Percentiles rank a stretch among this genome's conserved stretches.
Evolutionary conservation across 305 asterid species (phyloP).

Genomic region (Plantago coronopus): DNA sequence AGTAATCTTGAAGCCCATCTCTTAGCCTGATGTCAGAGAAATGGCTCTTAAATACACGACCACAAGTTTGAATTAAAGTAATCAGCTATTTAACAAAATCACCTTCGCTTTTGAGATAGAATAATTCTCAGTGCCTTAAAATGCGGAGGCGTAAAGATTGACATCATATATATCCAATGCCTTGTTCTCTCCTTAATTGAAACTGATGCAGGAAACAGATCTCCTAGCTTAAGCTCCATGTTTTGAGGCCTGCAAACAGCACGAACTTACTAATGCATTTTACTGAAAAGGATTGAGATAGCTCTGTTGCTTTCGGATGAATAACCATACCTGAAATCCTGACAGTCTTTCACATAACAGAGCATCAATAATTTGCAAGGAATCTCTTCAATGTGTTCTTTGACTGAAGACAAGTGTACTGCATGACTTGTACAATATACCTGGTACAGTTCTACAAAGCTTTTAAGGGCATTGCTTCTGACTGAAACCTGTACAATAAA

Average conservation of each 20-base stretch:
- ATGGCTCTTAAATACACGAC: conserved; percentile 15
- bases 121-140: conserved; percentile 61
- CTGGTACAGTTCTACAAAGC: conserved; percentile 74
- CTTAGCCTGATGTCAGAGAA: conserved; percentile 48
- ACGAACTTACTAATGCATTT: conserved; percentile 17
- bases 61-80: conserved; percentile 10
- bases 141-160: conserved; percentile 63
- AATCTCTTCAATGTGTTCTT: conserved; percentile 64
- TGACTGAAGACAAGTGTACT: conserved; percentile 29
- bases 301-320: conserved; percentile 14
- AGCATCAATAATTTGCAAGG: conserved; percentile 85
- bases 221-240: conserved; percentile 70
- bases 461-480: conserved; percentile 66
- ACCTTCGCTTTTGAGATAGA: conserved; percentile 81
- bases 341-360: conserved; percentile 75
- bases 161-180: conserved; percentile 70
- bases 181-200: conserved; percentile 55
- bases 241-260: conserved; percentile 62
- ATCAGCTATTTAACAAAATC: conserved; percentile 23
- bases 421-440: conserved; percentile 66
- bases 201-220: conserved; percentile 74
- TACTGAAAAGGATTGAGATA: conserved; percentile 1
- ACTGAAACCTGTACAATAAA: conserved; percentile 52
- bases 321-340: conserved; percentile 65
- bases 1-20: conserved; percentile 54